Percentiles rank a stretch among this genome's conserved stretches.
phyloP scores from a whole-genome alignment of 169 alveolate species.

The Perkinsus chesapeaki region DNA sequence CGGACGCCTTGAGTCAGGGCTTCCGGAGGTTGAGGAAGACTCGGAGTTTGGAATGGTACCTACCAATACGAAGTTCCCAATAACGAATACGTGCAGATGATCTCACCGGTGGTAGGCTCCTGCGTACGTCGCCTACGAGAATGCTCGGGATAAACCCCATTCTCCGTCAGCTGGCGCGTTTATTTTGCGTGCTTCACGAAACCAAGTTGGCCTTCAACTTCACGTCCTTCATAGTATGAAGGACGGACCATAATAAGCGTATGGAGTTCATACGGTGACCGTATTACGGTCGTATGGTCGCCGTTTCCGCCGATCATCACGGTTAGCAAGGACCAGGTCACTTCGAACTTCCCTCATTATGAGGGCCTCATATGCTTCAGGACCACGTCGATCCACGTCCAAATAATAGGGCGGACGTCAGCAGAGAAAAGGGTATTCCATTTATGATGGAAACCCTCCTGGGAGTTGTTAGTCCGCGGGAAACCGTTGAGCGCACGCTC shows the following conservation, averaged over 20 bases:
- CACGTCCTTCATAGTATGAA: no score
- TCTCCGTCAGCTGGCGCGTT: background rate
- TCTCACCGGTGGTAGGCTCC: background rate
- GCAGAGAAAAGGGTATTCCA: background rate
- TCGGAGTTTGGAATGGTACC: no score
- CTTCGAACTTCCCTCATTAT: background rate
- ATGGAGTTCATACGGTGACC: no score
- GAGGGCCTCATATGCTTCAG: background rate
- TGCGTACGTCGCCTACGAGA: background rate
- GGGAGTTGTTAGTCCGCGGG: background rate
- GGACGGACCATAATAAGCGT: no score
- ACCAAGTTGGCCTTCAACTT: background rate
- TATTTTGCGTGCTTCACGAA: background rate
- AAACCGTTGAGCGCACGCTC: background rate
- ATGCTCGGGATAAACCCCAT: background rate
- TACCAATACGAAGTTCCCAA: no score
- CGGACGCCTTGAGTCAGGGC: background rate
- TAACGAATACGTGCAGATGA: background rate
- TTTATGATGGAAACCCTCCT: background rate
- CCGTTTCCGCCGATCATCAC: background rate
- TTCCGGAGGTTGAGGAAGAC: background rate
- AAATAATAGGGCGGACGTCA: background rate
- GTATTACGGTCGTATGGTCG: background rate
- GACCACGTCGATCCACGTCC: background rate
- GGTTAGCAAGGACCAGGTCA: background rate